Conservation (phyloP, 805 yeast species). For the Suhomyces sp. region DNA sequence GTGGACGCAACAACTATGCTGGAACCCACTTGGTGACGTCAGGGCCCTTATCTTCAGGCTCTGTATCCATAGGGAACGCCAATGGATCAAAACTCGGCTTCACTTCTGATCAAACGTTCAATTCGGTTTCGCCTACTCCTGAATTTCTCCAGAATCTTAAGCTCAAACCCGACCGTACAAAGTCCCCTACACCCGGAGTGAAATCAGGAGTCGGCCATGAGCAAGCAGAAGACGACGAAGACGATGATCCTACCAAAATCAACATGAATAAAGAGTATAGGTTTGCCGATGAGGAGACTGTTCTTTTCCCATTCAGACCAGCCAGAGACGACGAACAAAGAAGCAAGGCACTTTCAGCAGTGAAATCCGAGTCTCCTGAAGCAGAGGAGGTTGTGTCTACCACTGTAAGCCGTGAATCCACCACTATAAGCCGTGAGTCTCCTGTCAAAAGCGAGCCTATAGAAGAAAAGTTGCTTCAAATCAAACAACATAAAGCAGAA, state of each 20-base stretch:
- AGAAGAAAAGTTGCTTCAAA: conserved; percentile 25
- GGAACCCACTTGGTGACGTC: conserved; percentile 65
- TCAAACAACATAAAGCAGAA: conserved; percentile 23
- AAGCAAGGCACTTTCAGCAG: neutral
- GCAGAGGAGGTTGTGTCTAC: conserved; percentile 3
- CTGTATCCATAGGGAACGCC: conserved; percentile 43
- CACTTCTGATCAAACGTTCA: conserved; percentile 31
- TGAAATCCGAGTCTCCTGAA: conserved; percentile 4
- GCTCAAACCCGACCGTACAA: conserved; percentile 22
- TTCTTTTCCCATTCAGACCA: conserved; percentile 70
- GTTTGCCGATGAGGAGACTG: conserved; percentile 51
- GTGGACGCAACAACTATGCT: conserved; percentile 34
- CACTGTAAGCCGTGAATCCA: conserved; percentile 10
- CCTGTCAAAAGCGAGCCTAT: conserved; percentile 30
- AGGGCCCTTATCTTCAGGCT: conserved; percentile 72
- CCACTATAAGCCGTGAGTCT: conserved; percentile 15
- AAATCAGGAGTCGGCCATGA: conserved; percentile 7
- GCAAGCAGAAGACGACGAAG: conserved; percentile 39
- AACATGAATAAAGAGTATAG: conserved; percentile 63
- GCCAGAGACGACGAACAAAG: conserved; percentile 39
- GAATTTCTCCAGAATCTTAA: conserved; percentile 39
- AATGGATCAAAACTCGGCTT: conserved; percentile 24
- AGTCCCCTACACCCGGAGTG: conserved; percentile 10
- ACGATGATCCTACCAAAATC: conserved; percentile 45
- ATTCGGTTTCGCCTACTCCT: conserved; percentile 36